These are phyloP conservation scores for Aspergillus thermomutatus DNA, from an alignment of 2,329 filamentous ascomycete species.

Conservation along the genomic window DNA sequence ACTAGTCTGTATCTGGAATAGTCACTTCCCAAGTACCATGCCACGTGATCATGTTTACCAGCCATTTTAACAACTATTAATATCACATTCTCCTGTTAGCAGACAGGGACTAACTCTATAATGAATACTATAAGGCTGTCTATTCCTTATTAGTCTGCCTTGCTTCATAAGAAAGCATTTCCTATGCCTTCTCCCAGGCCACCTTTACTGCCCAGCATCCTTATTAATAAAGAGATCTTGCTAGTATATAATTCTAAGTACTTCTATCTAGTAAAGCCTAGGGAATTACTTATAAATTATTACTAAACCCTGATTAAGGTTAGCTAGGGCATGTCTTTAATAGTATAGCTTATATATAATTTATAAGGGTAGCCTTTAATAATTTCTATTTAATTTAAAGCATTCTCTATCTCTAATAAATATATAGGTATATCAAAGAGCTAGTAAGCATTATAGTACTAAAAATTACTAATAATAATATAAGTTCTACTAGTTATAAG, in stretches of 20 bases:
- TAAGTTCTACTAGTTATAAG: constrained; percentile 22
- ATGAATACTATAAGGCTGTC: constrained; percentile 21
- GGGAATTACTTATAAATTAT: constrained; percentile 34
- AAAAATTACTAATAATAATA: constrained; percentile 28
- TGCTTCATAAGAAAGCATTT: constrained; percentile 27
- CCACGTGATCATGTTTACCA: too few relatives aligned
- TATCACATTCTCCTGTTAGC: constrained; percentile 11
- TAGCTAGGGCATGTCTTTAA: constrained; percentile 42
- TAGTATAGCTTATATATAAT: constrained; percentile 44
- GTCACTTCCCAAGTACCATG: too few relatives aligned
- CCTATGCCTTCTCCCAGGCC: constrained; percentile 21
- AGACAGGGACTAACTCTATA: constrained; percentile 14
- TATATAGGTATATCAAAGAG: constrained; percentile 22
- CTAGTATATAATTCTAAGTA: constrained; percentile 33
- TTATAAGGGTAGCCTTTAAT: constrained; percentile 17
- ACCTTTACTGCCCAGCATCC: constrained; percentile 19
- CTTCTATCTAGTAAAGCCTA: constrained; percentile 40
- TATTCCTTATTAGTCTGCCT: constrained; percentile 15
- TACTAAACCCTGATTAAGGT: constrained; percentile 42
- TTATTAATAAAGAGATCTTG: constrained; percentile 40
- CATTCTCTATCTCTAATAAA: constrained; percentile 20
- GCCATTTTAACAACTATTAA: constrained; percentile 16
- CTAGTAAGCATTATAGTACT: constrained; percentile 25
- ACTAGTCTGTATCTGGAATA: too few relatives aligned
- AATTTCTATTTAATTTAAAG: neutral